A percentile compares a stretch with the other conserved stretches of the same genome.
Evolutionary conservation across 768 basidiomycete genomes (phyloP).

Genomic region (Pleurotus tuber-regium): DNA sequence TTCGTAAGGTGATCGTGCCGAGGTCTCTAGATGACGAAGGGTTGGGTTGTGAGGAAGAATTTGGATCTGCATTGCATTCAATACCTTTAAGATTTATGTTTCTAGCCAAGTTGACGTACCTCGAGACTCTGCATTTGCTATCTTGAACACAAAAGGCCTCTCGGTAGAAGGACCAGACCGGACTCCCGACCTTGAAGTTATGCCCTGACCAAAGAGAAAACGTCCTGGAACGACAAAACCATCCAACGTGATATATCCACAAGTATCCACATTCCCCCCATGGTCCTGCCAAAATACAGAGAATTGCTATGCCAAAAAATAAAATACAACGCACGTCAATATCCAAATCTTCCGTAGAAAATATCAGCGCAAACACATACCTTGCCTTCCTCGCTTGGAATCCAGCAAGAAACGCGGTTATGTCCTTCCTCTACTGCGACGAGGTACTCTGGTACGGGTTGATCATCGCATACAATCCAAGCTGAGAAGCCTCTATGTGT

Average conservation of each 20-base stretch:
- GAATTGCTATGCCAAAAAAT: not conserved
- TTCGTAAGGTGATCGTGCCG: constrained; percentile 54
- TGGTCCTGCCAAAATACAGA: constrained; percentile 62
- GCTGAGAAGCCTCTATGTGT: constrained; percentile 63
- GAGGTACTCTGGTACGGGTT: constrained; percentile 53
- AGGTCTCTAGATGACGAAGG: constrained; percentile 29
- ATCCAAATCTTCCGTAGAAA: no score
- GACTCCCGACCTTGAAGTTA: constrained; percentile 50
- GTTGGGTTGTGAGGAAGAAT: not conserved
- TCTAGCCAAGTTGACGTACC: not conserved
- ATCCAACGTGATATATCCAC: constrained; percentile 63
- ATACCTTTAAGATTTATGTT: not conserved
- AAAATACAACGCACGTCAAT: no score
- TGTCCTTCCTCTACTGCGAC: constrained; percentile 41
- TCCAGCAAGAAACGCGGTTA: constrained; percentile 62
- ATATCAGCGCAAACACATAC: no score
- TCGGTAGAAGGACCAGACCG: constrained; percentile 49
- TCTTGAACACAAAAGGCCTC: constrained; percentile 60
- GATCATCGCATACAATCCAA: constrained; percentile 58
- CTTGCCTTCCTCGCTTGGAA: constrained; percentile 59
- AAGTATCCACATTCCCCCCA: constrained; percentile 50
- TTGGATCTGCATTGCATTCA: not conserved
- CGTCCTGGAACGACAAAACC: constrained; percentile 61
- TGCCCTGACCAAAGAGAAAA: constrained; percentile 57
- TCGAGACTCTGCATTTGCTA: constrained; percentile 35